A percentile compares a stretch with the other conserved stretches of the same genome.
Conservation (phyloP, 2,329 filamentous ascomycete species). For the Stylonectria norvegica region DNA sequence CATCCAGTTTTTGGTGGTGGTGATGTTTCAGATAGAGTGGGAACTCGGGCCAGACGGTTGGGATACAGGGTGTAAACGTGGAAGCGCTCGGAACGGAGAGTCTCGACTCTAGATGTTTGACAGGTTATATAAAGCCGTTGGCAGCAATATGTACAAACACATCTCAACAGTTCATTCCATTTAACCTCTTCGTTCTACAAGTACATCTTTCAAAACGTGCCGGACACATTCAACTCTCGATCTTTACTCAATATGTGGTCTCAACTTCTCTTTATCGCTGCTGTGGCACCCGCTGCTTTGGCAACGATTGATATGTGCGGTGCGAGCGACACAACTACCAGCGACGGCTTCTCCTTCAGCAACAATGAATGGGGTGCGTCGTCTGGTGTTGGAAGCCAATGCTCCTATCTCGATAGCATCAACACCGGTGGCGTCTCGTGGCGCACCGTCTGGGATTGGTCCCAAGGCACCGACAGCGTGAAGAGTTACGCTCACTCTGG, state of each 20-base stretch:
- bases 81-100: too few species aligned
- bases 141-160: too few species aligned
- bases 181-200: too few species aligned
- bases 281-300: not conserved
- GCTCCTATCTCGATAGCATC: conserved; percentile 36
- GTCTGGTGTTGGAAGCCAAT: conserved; percentile 36
- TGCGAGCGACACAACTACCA: conserved; percentile 22
- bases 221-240: too few species aligned
- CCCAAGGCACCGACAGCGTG: conserved; percentile 35
- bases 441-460: conserved; percentile 41
- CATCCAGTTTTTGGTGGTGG: too few species aligned
- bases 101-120: too few species aligned
- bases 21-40: too few species aligned
- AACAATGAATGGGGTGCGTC: conserved; percentile 41
- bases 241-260: not conserved
- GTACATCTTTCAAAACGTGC: too few species aligned
- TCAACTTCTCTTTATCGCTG: not conserved
- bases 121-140: too few species aligned
- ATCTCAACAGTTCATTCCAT: too few species aligned
- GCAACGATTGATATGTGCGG: conserved; percentile 15
- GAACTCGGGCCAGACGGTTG: too few species aligned
- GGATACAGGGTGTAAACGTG: too few species aligned
- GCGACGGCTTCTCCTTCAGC: conserved; percentile 27
- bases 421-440: conserved; percentile 34
- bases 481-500: conserved; percentile 39